These are phyloP conservation scores for Stephanodiscus triporus DNA, from an alignment of 108 stramenopile genomes.

Conservation along the genomic window DNA sequence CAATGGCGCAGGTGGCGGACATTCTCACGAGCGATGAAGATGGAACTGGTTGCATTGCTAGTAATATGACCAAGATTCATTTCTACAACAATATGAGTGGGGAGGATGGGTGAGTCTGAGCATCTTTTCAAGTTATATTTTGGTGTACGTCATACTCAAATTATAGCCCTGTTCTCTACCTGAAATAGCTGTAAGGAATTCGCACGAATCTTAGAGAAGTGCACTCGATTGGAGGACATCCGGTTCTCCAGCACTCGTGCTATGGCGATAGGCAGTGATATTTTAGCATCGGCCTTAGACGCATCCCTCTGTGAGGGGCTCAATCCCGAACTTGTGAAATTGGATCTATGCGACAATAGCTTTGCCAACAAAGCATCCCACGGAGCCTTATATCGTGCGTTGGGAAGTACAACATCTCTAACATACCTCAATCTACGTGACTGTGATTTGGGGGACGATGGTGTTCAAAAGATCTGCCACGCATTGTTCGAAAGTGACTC, in stretches of 20 bases:
- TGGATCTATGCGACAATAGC: constrained; percentile 55
- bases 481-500: constrained; percentile 50
- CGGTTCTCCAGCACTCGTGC: constrained; percentile 55
- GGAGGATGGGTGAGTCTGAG: constrained; percentile 33
- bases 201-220: constrained; percentile 49
- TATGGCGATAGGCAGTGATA: constrained; percentile 22
- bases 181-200: constrained; percentile 36
- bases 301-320: constrained; percentile 27
- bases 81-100: constrained; percentile 70
- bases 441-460: constrained; percentile 60
- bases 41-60: constrained; percentile 45
- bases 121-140: background rate
- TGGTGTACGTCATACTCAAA: background rate
- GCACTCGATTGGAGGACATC: constrained; percentile 47
- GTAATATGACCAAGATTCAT: constrained; percentile 52
- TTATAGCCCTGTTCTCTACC: background rate
- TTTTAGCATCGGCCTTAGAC: constrained; percentile 49
- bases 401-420: constrained; percentile 30
- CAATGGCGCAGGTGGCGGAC: constrained; percentile 51
- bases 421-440: constrained; percentile 50
- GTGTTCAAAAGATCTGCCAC: constrained; percentile 52
- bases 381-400: constrained; percentile 42
- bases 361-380: constrained; percentile 49
- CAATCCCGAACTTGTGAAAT: constrained; percentile 38
- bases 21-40: constrained; percentile 52